Evolutionary conservation across 2,329 filamentous ascomycete species (phyloP).

Genomic region (Sporothrix phasma): DNA sequence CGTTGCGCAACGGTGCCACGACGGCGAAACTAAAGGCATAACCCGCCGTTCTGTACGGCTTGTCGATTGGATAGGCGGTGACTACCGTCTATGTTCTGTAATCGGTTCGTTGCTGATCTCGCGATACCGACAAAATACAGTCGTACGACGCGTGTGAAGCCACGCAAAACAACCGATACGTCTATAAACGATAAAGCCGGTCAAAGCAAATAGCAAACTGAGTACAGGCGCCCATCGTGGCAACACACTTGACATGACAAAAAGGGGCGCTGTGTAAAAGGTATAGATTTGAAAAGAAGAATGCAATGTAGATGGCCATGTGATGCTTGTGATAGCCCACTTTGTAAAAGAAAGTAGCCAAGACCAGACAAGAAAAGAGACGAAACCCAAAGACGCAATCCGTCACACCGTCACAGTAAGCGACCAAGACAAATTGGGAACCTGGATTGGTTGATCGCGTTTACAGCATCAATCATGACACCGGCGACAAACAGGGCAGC

Average conservation of each 20-base stretch:
- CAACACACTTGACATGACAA: neutral
- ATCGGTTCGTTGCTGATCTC: conserved; percentile 3
- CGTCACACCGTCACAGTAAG: neutral
- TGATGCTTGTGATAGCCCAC: neutral
- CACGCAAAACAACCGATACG: neutral
- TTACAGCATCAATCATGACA: conserved; percentile 16
- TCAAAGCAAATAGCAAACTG: neutral
- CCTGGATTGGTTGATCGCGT: neutral
- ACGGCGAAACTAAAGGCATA: neutral
- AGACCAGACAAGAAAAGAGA: neutral
- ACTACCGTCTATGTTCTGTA: neutral
- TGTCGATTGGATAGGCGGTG: neutral
- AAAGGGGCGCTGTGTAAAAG: neutral
- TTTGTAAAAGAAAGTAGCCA: neutral
- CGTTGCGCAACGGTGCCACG: neutral
- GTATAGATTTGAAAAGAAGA: neutral
- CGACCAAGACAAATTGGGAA: neutral
- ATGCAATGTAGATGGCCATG: neutral
- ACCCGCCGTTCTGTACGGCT: neutral
- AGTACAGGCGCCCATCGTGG: too few species aligned
- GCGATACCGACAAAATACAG: neutral
- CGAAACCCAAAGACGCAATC: neutral
- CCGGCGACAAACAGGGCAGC: conserved; percentile 10
- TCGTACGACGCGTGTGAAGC: neutral
- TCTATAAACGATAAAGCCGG: neutral